Percentiles rank a stretch among this genome's conserved stretches.
Conservation (phyloP, 352 stramenopile genomes). For the Halophytophthora polymorphica region DNA sequence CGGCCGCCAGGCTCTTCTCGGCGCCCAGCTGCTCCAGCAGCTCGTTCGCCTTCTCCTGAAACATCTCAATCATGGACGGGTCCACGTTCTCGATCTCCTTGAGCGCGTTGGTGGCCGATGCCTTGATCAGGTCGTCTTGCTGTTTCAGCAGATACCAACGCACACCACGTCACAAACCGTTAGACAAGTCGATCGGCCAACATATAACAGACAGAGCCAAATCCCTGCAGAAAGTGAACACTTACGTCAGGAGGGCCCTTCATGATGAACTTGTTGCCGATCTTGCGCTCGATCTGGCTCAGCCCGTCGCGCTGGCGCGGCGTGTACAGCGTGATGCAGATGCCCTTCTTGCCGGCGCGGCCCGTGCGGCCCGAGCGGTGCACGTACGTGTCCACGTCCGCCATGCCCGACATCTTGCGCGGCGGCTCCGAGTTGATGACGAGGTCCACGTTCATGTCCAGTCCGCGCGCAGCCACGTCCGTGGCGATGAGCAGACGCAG, state of each 20-base stretch:
- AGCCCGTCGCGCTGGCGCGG: slow-evolving; percentile 73
- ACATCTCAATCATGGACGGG: slow-evolving; percentile 67
- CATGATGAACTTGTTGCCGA: slow-evolving; percentile 90
- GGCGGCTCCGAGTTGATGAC: slow-evolving; percentile 95
- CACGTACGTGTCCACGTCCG: slow-evolving; percentile 97
- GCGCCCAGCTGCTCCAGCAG: slow-evolving; percentile 62
- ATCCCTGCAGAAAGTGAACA: neutral
- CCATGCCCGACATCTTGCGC: slow-evolving; percentile 73
- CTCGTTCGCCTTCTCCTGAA: slow-evolving; percentile 64
- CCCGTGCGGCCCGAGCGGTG: slow-evolving; percentile 97
- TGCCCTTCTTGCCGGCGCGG: slow-evolving; percentile 93
- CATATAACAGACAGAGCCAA: neutral
- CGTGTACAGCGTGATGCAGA: slow-evolving; percentile 97
- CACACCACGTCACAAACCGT: slow-evolving; percentile 4
- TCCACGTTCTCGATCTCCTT: slow-evolving; percentile 85
- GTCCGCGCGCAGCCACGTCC: slow-evolving; percentile 94
- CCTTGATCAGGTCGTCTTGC: slow-evolving; percentile 87
- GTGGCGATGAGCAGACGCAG: slow-evolving; percentile 96
- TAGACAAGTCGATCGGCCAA: neutral
- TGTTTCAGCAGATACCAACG: too few species aligned
- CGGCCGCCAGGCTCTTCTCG: slow-evolving; percentile 68
- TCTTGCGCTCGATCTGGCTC: slow-evolving; percentile 81
- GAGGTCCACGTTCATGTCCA: slow-evolving; percentile 97
- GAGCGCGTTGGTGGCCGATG: slow-evolving; percentile 76
- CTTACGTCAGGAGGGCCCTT: slow-evolving; percentile 66